phyloP scores from a whole-genome alignment of 2,329 filamentous ascomycete genomes.

The Trichoderma endophyticum region DNA sequence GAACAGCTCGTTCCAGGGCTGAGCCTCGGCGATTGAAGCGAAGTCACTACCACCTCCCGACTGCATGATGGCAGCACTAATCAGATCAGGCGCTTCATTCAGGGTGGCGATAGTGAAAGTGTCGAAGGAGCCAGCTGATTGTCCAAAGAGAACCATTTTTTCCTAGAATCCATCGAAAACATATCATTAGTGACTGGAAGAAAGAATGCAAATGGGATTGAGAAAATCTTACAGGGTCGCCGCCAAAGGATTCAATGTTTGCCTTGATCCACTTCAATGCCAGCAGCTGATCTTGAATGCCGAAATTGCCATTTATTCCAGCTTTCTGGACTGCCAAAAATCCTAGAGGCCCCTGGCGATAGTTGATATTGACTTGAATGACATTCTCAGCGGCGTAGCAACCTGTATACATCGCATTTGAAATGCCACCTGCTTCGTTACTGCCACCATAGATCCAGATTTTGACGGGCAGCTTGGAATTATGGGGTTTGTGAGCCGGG shows the following conservation, averaged over 20 bases:
- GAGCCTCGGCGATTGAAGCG: neutral
- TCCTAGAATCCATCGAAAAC: neutral
- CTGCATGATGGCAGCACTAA: neutral
- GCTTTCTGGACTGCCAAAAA: conserved; percentile 13
- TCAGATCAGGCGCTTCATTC: neutral
- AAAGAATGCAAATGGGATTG: neutral
- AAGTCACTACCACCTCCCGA: neutral
- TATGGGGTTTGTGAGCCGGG: neutral
- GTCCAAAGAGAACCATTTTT: neutral
- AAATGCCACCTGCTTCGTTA: conserved; percentile 16
- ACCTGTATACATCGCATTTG: conserved; percentile 20
- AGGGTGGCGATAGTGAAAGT: neutral
- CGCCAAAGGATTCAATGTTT: conserved; percentile 32
- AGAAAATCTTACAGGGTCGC: conserved; percentile 30
- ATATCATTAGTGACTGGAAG: neutral
- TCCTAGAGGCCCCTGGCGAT: conserved; percentile 21
- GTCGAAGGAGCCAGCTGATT: neutral
- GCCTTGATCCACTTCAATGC: conserved; percentile 20
- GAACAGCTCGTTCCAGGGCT: neutral
- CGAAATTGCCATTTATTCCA: conserved; percentile 22
- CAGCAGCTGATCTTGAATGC: conserved; percentile 20
- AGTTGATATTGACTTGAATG: conserved; percentile 24
- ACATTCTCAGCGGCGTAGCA: conserved; percentile 29
- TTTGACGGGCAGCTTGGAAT: conserved; percentile 22
- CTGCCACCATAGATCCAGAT: conserved; percentile 23